Evolutionary conservation across 140 eudicot species (phyloP).

Genomic region (Senecio squalidus): DNA sequence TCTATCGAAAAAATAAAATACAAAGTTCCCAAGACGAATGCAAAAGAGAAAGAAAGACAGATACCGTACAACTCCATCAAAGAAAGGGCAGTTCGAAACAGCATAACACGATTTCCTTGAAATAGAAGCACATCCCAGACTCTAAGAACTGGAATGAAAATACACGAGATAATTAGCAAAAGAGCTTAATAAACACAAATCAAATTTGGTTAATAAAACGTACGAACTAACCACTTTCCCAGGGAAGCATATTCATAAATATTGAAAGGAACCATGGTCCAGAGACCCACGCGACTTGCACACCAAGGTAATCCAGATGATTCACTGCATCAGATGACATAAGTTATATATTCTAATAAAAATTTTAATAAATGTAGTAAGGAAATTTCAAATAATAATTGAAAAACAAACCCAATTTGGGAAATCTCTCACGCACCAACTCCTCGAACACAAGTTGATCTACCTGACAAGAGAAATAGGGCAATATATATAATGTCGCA

Average conservation of each 20-base stretch:
- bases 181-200: not conserved
- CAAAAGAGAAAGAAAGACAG: conserved; percentile 28
- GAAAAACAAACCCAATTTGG: conserved; percentile 74
- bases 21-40: no score
- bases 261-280: conserved; percentile 98
- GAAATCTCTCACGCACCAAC: conserved; percentile 91
- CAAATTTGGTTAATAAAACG: conserved; percentile 12
- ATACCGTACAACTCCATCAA: conserved; percentile 92
- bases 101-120: conserved; percentile 95
- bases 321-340: conserved; percentile 50
- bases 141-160: conserved; percentile 72
- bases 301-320: conserved; percentile 95
- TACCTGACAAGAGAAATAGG: conserved; percentile 42
- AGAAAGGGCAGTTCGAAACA: conserved; percentile 87
- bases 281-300: conserved; percentile 95
- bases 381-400: not conserved
- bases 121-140: conserved; percentile 97
- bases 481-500: not conserved
- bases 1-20: no score
- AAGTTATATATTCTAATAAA: conserved; percentile 1
- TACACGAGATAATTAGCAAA: conserved; percentile 11
- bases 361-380: not conserved
- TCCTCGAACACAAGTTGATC: conserved; percentile 99
- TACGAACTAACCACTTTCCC: conserved; percentile 96
- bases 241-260: conserved; percentile 96